These are phyloP conservation scores for Nothophoma quercina DNA, from an alignment of 2,329 filamentous ascomycete genomes.

Conservation along the genomic window DNA sequence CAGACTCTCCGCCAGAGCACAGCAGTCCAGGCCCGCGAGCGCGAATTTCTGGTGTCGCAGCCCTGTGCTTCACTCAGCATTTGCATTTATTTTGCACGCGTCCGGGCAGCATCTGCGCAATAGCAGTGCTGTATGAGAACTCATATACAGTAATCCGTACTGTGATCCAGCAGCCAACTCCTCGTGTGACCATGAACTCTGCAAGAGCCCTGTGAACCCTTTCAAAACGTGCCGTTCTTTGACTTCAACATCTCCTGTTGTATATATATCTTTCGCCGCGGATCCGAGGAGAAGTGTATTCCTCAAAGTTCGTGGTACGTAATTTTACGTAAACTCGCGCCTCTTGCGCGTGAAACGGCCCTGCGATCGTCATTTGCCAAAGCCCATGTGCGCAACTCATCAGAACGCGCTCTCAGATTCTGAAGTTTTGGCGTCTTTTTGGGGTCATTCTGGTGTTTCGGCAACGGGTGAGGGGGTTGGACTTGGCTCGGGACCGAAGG, in stretches of 20 bases:
- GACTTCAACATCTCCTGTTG: constrained; percentile 11
- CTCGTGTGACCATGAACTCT: background rate
- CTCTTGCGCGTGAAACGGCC: constrained; percentile 6
- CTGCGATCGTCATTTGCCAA: constrained; percentile 8
- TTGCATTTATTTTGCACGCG: background rate
- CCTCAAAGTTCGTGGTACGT: constrained; percentile 32
- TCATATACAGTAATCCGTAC: too few species aligned
- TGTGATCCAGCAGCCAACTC: too few species aligned
- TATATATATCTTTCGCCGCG: constrained; percentile 17
- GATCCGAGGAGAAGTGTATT: constrained; percentile 35
- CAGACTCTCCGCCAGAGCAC: constrained; percentile 8
- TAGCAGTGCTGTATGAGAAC: too few species aligned
- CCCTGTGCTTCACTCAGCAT: background rate
- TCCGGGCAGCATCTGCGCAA: background rate
- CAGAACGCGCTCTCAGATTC: background rate
- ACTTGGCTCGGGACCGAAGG: constrained; percentile 13
- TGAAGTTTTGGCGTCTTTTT: constrained; percentile 3
- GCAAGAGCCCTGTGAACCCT: background rate
- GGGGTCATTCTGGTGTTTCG: background rate
- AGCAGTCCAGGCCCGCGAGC: background rate
- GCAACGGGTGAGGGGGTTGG: background rate
- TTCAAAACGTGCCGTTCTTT: background rate
- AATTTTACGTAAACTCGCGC: constrained; percentile 34
- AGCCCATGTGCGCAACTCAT: constrained; percentile 8
- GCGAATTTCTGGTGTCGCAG: background rate